phyloP scores from a whole-genome alignment of 1,139 yeast genomes.

The Kluyveromyces sp. region DNA sequence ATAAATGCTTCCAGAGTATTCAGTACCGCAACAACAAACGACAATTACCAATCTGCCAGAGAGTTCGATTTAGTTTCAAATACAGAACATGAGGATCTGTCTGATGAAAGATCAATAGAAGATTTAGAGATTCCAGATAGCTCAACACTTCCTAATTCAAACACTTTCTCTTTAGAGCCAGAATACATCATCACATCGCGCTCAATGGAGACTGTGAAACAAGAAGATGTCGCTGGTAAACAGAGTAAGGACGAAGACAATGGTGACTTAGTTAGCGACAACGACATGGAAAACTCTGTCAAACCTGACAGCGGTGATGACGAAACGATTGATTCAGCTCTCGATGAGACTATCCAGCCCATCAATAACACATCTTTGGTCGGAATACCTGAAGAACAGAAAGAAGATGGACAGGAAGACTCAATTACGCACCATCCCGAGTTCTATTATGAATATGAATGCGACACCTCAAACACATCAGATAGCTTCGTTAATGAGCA shows the following conservation, averaged over 20 bases:
- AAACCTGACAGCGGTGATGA: too few species aligned
- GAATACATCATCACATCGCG: not conserved
- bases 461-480: not conserved
- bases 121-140: constrained; percentile 15
- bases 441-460: not conserved
- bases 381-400: not conserved
- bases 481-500: not conserved
- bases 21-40: constrained; percentile 22
- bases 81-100: constrained; percentile 2
- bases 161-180: not conserved
- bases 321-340: too few species aligned
- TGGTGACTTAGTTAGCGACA: not conserved
- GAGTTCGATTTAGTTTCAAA: constrained; percentile 11
- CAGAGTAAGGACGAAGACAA: too few species aligned
- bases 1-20: constrained; percentile 16
- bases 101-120: constrained; percentile 11
- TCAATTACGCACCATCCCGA: not conserved
- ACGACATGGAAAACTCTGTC: not conserved
- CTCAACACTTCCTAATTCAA: not conserved
- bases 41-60: constrained; percentile 20
- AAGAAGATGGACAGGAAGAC: not conserved
- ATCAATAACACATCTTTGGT: too few species aligned
- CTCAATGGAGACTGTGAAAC: constrained; percentile 2
- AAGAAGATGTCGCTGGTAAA: too few species aligned
- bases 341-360: too few species aligned